Evolutionary conservation across 169 alveolate genomes (phyloP).

Genomic region (Theileria sp.): DNA sequence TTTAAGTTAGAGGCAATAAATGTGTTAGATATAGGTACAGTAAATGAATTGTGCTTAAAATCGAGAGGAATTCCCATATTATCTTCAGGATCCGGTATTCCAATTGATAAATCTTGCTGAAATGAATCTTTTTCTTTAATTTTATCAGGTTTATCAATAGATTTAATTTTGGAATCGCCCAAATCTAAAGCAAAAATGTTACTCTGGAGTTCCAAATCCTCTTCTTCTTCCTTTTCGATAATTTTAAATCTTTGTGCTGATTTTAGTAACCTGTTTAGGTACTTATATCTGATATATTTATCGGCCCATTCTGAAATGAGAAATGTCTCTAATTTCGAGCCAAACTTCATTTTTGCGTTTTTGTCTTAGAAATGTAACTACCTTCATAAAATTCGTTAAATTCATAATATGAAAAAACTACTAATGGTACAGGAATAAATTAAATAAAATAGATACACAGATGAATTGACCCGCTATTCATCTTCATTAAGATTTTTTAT

Average conservation of each 20-base stretch:
- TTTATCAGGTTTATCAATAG: neutral
- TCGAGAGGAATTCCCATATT: neutral
- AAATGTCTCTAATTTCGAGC: slow-evolving; percentile 53
- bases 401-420: neutral
- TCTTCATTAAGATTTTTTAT: neutral
- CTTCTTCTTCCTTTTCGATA: slow-evolving; percentile 18
- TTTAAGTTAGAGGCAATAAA: neutral
- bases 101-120: neutral
- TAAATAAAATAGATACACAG: neutral
- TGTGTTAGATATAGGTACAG: neutral
- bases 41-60: neutral
- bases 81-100: neutral
- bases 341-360: slow-evolving; percentile 53
- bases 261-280: slow-evolving; percentile 36
- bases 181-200: slow-evolving; percentile 16
- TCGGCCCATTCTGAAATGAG: slow-evolving; percentile 61
- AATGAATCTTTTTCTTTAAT: neutral
- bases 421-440: neutral
- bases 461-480: neutral
- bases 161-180: neutral
- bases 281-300: slow-evolving; percentile 63
- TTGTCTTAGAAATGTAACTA: neutral
- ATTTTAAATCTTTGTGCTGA: slow-evolving; percentile 16
- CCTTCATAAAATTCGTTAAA: neutral
- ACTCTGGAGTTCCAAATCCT: slow-evolving; percentile 17